Conservation (phyloP, 129 eudicot genomes). For the Kitagawia praeruptora region DNA sequence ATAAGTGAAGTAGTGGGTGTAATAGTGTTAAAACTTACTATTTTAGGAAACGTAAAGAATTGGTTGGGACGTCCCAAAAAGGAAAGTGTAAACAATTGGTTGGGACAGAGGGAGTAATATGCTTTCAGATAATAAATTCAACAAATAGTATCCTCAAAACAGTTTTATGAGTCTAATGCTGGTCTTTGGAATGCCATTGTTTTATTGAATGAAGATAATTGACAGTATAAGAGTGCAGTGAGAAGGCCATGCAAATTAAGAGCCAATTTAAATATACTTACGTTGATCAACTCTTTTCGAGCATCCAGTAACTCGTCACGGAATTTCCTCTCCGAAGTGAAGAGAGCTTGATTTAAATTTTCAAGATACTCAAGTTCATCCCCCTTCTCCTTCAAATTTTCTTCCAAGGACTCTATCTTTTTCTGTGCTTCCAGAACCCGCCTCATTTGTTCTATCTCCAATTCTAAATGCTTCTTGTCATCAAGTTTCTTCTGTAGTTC, state of each 20-base stretch:
- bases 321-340: conserved; percentile 33
- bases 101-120: no score
- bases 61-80: no score
- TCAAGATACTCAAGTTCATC: conserved; percentile 41
- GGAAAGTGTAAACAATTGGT: no score
- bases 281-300: conserved; percentile 47
- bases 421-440: conserved; percentile 28
- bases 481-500: no score
- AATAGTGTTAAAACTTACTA: no score
- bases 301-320: conserved; percentile 68
- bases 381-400: conserved; percentile 40
- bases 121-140: neutral
- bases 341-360: conserved; percentile 33
- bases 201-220: no score
- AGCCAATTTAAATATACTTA: conserved; percentile 11
- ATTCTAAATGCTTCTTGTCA: conserved; percentile 8
- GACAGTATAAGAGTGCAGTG: no score
- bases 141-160: neutral
- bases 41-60: no score
- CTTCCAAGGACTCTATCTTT: conserved; percentile 15
- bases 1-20: no score
- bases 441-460: conserved; percentile 33
- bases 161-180: neutral
- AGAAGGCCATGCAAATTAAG: neutral
- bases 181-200: neutral